Evolutionary conservation across 2,329 filamentous ascomycete species (phyloP), one percentile per base, ranked within the genome.

Genomic region (Alternaria gaisen): DNA sequence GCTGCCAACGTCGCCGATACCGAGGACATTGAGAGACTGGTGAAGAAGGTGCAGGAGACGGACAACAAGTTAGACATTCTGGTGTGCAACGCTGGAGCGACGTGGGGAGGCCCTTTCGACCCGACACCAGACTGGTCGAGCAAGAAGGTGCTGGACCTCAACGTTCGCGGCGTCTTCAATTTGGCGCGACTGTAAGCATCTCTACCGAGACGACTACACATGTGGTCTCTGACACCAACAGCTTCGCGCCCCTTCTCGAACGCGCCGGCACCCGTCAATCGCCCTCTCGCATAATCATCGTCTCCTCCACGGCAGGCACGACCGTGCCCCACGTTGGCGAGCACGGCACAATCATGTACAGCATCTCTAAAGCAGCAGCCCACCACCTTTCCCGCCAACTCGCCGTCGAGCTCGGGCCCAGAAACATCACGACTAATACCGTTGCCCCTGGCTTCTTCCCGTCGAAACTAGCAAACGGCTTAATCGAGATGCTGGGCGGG

Each of bases 401-500:
- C 8, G 79, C 79, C 6, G 67, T 80, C 20, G 78, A 80, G 50
- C 72, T 80, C 1, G 78, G 76, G 11, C 79, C 78, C 4, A 68
- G 75, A 14, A 77, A 80, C 56, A 78, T 80, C 53, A 79, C 75
- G 2, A 75, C 71, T 32, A 80, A 80, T 60, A 75, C 75, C 4
- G 72, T 80, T 22, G 75, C 77, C 2, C 79, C 79, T 4, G 79
- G 78, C 42, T 80, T 80, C 64, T 78, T 80, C 63, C 76, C 76
- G 1, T 77, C 75, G 5, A 77, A 79, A 50, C 61, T 79, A 8
- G 76, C 77, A 3, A 75, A 76, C 32, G 76, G 74, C 4, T 61
- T 80, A 50, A 80, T 80, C 41, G 75, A 79, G 18, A 70, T 71
- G 18, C 61, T 78, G 4, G 78, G 78, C 4, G 78, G 77, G 12